These are phyloP conservation scores for Ogataea sp. DNA, from an alignment of 805 yeast species.

Conservation along the genomic window DNA sequence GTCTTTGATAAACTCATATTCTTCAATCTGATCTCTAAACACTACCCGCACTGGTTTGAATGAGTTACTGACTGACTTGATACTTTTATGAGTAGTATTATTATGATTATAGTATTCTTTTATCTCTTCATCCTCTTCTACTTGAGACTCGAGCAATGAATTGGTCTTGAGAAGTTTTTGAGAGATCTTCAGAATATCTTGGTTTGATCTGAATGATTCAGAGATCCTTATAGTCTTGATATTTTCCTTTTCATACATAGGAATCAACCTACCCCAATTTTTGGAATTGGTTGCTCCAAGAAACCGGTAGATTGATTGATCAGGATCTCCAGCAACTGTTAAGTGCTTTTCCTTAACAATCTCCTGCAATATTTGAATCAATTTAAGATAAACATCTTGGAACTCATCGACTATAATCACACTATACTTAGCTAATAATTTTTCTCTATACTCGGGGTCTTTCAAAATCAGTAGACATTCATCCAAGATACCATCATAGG, in stretches of 20 bases:
- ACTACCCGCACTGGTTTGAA: constrained; percentile 17
- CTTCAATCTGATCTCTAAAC: constrained; percentile 26
- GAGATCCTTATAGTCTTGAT: constrained; percentile 27
- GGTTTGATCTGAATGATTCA: constrained; percentile 56
- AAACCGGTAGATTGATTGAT: constrained; percentile 65
- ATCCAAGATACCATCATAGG: constrained; percentile 16
- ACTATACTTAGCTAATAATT: constrained; percentile 16
- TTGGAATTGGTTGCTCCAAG: constrained; percentile 36
- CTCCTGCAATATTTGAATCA: constrained; percentile 35
- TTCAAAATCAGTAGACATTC: constrained; percentile 8
- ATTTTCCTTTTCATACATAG: constrained; percentile 9
- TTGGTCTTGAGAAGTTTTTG: constrained; percentile 20
- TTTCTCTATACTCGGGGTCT: background rate
- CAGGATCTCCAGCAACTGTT: constrained; percentile 62
- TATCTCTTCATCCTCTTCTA: too few relatives aligned
- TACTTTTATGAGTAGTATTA: too few relatives aligned
- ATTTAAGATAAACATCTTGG: constrained; percentile 55
- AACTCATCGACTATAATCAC: constrained; percentile 61
- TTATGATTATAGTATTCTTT: too few relatives aligned
- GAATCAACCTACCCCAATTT: constrained; percentile 15
- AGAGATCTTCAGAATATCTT: constrained; percentile 43
- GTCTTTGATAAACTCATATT: constrained; percentile 31
- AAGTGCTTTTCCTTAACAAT: constrained; percentile 39
- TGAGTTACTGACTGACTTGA: constrained; percentile 3
- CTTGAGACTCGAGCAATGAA: too few relatives aligned